A percentile compares a stretch with the other conserved stretches of the same genome.
phyloP scores from a whole-genome alignment of 768 basidiomycete genomes.

The Infundibulicybe gibba region DNA sequence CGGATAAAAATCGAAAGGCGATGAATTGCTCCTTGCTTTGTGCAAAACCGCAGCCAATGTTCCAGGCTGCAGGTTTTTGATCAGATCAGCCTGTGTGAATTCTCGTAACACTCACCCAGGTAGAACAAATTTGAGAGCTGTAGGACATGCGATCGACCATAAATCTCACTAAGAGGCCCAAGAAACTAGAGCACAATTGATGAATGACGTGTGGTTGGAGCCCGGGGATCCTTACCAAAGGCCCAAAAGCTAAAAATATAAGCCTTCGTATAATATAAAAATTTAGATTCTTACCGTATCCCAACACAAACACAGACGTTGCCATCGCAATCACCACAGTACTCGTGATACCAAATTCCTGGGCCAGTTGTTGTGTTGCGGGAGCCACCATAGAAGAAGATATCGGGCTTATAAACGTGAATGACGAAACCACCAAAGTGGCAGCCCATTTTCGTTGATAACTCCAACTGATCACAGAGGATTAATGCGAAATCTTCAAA shows the following conservation, averaged over 20 bases:
- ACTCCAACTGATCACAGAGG: slow-evolving; percentile 42
- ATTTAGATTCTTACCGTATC: slow-evolving; percentile 42
- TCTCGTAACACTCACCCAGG: slow-evolving; percentile 36
- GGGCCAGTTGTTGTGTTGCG: slow-evolving; percentile 46
- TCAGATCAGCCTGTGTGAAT: background rate
- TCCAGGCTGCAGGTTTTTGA: slow-evolving; percentile 43
- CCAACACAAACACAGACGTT: slow-evolving; percentile 50
- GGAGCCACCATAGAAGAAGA: slow-evolving; percentile 78
- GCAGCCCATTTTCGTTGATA: slow-evolving; percentile 60
- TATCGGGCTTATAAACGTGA: slow-evolving; percentile 66
- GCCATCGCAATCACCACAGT: slow-evolving; percentile 48
- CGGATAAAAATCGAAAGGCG: slow-evolving; percentile 65
- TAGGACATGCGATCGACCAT: slow-evolving; percentile 58
- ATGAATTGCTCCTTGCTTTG: slow-evolving; percentile 54
- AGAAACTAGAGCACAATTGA: slow-evolving; percentile 24
- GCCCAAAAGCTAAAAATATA: slow-evolving; percentile 41
- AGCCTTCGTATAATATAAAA: background rate
- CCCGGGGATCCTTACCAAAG: slow-evolving; percentile 30
- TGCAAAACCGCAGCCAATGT: slow-evolving; percentile 61
- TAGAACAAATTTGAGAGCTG: slow-evolving; percentile 66
- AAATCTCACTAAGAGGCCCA: slow-evolving; percentile 71
- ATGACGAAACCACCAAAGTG: slow-evolving; percentile 59
- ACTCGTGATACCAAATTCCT: slow-evolving; percentile 52
- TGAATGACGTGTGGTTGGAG: background rate
- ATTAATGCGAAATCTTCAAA: background rate